These are phyloP conservation scores for Tetrapisispora phaffii DNA, from an alignment of 805 yeast species.

Conservation along the genomic window DNA sequence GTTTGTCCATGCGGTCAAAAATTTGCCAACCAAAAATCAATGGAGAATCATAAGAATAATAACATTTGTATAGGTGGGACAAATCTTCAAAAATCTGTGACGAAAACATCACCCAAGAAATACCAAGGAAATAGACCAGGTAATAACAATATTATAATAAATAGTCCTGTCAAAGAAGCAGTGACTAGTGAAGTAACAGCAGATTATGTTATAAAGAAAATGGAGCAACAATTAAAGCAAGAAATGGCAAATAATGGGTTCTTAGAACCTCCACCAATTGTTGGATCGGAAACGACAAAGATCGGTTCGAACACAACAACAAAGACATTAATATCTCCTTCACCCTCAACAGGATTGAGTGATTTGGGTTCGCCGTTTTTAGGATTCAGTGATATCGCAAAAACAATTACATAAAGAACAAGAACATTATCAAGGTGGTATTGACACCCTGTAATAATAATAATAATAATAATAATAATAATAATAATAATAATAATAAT, in stretches of 20 bases:
- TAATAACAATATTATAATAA: slow-evolving; percentile 3
- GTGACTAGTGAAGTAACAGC: slow-evolving; percentile 12
- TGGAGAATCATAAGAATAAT: slow-evolving; percentile 67
- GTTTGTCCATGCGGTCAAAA: slow-evolving; percentile 86
- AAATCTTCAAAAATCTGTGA: slow-evolving; percentile 18
- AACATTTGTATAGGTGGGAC: slow-evolving; percentile 73
- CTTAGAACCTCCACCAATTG: slow-evolving; percentile 10
- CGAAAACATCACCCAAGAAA: slow-evolving; percentile 24
- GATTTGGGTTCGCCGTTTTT: slow-evolving; percentile 23
- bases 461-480: no score
- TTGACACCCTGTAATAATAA: neutral
- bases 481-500: no score
- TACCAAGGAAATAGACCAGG: slow-evolving; percentile 13
- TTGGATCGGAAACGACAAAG: neutral
- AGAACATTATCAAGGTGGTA: neutral
- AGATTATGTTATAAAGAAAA: slow-evolving; percentile 17
- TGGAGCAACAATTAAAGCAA: slow-evolving; percentile 21
- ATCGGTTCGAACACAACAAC: neutral
- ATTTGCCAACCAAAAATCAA: slow-evolving; percentile 81
- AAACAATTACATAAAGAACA: neutral
- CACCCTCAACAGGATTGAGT: slow-evolving; percentile 12
- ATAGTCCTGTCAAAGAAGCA: slow-evolving; percentile 23
- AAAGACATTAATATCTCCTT: slow-evolving; percentile 9
- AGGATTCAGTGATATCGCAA: neutral
- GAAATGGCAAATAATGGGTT: slow-evolving; percentile 15